Conservation (phyloP, 495 filamentous ascomycete species). For the Neurospora africana region DNA sequence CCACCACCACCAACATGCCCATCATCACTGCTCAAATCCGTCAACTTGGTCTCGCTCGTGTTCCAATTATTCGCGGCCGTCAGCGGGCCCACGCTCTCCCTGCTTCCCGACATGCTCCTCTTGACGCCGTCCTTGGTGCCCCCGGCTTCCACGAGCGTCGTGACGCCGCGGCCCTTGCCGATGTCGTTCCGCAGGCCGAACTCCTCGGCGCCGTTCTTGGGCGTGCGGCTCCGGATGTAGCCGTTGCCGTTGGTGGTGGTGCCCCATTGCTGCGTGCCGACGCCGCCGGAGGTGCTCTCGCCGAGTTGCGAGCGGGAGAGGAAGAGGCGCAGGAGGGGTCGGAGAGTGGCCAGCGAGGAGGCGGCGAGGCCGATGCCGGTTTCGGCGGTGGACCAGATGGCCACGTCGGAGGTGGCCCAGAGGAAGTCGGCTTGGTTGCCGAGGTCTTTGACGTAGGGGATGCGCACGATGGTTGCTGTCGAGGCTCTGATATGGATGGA, state of each 20-base stretch:
- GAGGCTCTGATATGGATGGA: conserved; percentile 15
- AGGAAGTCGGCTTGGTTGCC: conserved; percentile 21
- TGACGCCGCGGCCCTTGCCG: not conserved
- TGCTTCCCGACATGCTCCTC: not conserved
- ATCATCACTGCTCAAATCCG: not conserved
- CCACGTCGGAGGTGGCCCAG: conserved; percentile 17
- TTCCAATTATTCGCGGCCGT: not conserved
- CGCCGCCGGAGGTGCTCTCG: not conserved
- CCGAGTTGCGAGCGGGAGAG: not conserved
- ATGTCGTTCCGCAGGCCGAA: not conserved
- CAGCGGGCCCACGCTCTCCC: not conserved
- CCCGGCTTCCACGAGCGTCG: not conserved
- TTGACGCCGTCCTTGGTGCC: not conserved
- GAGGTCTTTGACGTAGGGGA: conserved; percentile 13
- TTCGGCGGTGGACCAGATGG: conserved; percentile 27
- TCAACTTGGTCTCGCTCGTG: not conserved
- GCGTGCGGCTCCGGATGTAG: conserved; percentile 35
- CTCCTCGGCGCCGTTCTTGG: not conserved
- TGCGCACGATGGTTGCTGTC: conserved; percentile 18
- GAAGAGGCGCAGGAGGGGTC: conserved; percentile 9
- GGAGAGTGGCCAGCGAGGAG: conserved; percentile 22
- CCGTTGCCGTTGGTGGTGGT: conserved; percentile 26
- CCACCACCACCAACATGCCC: not conserved
- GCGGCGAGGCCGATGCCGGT: conserved; percentile 25
- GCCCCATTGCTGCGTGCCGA: not conserved